phyloP scores from a whole-genome alignment of 163 green algal genomes.

The Scenedesmus sp. region DNA sequence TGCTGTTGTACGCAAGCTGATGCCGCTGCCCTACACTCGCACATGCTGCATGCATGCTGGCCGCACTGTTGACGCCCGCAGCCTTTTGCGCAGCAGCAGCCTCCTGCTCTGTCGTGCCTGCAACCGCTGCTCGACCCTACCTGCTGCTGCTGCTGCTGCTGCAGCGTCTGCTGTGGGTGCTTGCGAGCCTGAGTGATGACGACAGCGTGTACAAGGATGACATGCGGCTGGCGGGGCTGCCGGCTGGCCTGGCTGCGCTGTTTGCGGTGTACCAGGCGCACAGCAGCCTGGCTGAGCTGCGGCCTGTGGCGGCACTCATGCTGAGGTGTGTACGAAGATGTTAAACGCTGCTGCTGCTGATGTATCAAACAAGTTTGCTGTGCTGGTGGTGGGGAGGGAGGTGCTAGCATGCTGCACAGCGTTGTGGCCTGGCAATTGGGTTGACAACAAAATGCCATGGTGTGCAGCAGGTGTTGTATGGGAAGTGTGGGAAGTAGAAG shows the following conservation, averaged over 20 bases:
- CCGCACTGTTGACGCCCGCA: background rate
- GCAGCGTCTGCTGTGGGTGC: constrained; percentile 53
- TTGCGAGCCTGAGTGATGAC: constrained; percentile 53
- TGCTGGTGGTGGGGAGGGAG: background rate
- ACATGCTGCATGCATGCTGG: too few species aligned
- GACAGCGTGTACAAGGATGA: constrained; percentile 54
- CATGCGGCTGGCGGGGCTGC: constrained; percentile 35
- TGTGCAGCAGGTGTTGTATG: background rate
- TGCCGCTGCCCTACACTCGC: too few species aligned
- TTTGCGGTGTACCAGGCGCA: constrained; percentile 48
- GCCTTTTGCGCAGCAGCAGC: background rate
- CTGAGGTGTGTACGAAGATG: background rate
- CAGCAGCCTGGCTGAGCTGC: constrained; percentile 29
- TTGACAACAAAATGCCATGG: background rate
- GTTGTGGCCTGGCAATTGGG: background rate
- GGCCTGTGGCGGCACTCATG: constrained; percentile 52
- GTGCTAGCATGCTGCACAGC: background rate
- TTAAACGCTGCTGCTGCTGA: background rate
- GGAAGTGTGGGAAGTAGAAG: background rate
- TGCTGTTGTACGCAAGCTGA: too few species aligned
- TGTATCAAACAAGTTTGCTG: background rate
- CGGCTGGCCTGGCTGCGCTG: constrained; percentile 25
- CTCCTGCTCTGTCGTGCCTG: background rate
- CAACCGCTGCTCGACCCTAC: background rate
- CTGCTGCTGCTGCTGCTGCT: background rate